These are phyloP conservation scores for Aspergillus ostianus DNA, from an alignment of 495 filamentous ascomycete species.

Conservation along the genomic window DNA sequence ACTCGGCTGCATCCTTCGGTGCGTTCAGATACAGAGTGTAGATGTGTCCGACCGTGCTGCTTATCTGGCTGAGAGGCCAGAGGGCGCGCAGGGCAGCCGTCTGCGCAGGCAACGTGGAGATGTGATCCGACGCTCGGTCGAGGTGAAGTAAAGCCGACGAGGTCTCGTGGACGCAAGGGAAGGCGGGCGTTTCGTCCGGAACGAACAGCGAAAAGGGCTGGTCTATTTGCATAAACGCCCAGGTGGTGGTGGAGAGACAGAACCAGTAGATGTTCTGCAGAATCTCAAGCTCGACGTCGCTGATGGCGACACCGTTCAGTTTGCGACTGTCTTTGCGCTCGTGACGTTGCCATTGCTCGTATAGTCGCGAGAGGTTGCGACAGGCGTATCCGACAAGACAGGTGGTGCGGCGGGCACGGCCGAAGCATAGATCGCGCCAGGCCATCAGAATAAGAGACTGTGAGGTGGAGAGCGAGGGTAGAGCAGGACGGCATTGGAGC, in stretches of 20 bases:
- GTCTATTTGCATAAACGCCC: conserved; percentile 13
- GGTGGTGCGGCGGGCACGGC: conserved; percentile 6
- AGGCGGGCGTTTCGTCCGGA: neutral
- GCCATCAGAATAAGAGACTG: conserved; percentile 2
- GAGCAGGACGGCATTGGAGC: neutral
- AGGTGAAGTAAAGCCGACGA: conserved; percentile 2
- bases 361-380: neutral
- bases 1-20: neutral
- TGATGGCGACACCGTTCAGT: conserved; percentile 8
- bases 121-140: conserved; percentile 4
- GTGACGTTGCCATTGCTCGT: neutral
- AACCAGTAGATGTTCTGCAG: conserved; percentile 11
- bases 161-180: conserved; percentile 1
- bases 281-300: conserved; percentile 5
- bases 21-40: conserved; percentile 4
- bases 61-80: conserved; percentile 11
- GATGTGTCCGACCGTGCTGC: neutral
- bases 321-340: neutral
- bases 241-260: conserved; percentile 1
- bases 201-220: conserved; percentile 2
- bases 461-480: neutral
- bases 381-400: conserved; percentile 6
- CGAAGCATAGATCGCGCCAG: conserved; percentile 6
- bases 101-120: conserved; percentile 7
- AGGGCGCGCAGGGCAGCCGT: conserved; percentile 1